A percentile compares a stretch with the other conserved stretches of the same genome.
These are phyloP conservation scores for Lachancea cidri DNA, from an alignment of 805 yeast species.

Conservation along the genomic window DNA sequence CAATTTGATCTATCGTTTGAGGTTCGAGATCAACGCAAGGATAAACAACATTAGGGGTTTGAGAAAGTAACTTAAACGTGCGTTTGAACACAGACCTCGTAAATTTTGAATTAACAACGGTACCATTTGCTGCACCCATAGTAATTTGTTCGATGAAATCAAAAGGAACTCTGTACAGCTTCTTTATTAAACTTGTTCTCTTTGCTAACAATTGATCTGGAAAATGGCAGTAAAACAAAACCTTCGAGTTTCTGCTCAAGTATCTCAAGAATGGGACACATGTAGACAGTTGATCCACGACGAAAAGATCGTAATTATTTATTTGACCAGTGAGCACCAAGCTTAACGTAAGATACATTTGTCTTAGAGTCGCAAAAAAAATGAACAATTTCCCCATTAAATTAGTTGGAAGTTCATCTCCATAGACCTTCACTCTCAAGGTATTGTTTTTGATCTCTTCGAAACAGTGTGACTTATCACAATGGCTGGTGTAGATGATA, in stretches of 20 bases:
- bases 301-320: constrained; percentile 56
- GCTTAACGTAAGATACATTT: constrained; percentile 54
- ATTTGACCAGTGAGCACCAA: constrained; percentile 45
- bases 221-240: constrained; percentile 90
- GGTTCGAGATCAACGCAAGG: constrained; percentile 62
- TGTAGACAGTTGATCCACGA: constrained; percentile 85
- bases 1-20: constrained; percentile 12
- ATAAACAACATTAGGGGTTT: constrained; percentile 34
- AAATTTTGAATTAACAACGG: constrained; percentile 85
- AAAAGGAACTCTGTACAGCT: constrained; percentile 72
- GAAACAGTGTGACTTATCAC: constrained; percentile 81
- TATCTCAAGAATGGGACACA: constrained; percentile 62
- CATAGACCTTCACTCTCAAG: constrained; percentile 64
- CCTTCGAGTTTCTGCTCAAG: constrained; percentile 40
- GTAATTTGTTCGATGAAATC: constrained; percentile 80
- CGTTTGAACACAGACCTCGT: constrained; percentile 64
- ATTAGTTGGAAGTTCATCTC: constrained; percentile 77
- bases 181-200: constrained; percentile 50
- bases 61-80: constrained; percentile 47
- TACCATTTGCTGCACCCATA: constrained; percentile 65
- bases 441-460: constrained; percentile 70
- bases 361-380: constrained; percentile 78
- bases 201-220: constrained; percentile 81
- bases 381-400: constrained; percentile 66
- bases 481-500: constrained; percentile 79